Base-by-base conservation (phyloP, 2,329 filamentous ascomycete genomes). In the Trichoderma semiorbis region DNA sequence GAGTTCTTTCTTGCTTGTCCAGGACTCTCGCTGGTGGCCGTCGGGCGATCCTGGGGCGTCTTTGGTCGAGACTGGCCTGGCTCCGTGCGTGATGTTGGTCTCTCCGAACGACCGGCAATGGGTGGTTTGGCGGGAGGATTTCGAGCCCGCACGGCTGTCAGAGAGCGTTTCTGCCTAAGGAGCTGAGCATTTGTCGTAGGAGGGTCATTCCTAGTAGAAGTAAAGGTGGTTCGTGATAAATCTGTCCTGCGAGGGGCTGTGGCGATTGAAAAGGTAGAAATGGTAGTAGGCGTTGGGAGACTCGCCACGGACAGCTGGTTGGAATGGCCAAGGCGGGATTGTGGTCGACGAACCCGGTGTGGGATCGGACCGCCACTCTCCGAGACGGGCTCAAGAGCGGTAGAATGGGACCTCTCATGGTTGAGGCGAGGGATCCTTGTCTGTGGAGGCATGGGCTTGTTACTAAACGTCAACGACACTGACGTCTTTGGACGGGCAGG, bases 381-480 rank as follows among this genome's bases (percentile, higher is more conserved):
- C 50, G 94, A 97, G 7, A 98, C 94, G 26, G 95, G 94, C 78
- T 97, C 95, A n/a, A 98, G 86, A 21, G 92, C 91, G 12, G 81
- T 83, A 10, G 92, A 92, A 75, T 90, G 88, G 6, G 91, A 88
- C 68, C 92, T 87, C 78, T 93, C 92, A 80, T 93, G 91, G 72
- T 86, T 86, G 43, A 95, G 92, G 66, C 94, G 89, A 47, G 95
- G 94, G 73, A 97, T 92, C 71, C 94, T 91, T 39, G 94, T 96
- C 34, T 79, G 83, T 12, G 84, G 79, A 28, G 84, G 78, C n/a
- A 70, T 36, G 53, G 88, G 83, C 78, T 95, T 94, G 81, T 93
- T 96, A 62, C 93, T 97, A 79, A 98, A 98, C 7, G 94, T 98
- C 73, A 98, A 85, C 14, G 95, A 95, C 32, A 96, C 92, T 12